These are phyloP conservation scores for Cladosporium sp. DNA, from an alignment of 2,329 filamentous ascomycete species.

Conservation along the genomic window DNA sequence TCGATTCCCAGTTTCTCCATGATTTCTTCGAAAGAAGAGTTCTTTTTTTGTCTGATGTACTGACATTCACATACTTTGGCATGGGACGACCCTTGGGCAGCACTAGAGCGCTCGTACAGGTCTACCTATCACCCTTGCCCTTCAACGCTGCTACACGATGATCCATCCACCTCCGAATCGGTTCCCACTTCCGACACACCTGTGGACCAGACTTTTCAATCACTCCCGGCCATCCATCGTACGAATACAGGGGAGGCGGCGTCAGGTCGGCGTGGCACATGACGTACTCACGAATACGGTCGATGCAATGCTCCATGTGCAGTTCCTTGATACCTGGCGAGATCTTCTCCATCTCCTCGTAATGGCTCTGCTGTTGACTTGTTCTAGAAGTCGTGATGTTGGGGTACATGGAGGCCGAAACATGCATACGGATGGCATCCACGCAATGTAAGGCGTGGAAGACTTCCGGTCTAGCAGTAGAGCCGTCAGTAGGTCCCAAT, in stretches of 20 bases:
- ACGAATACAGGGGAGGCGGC: conserved; percentile 22
- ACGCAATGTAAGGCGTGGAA: neutral
- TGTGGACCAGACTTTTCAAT: conserved; percentile 21
- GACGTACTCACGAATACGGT: conserved; percentile 25
- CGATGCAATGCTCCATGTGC: conserved; percentile 27
- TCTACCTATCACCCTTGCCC: neutral
- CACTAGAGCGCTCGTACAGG: neutral
- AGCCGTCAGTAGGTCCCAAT: neutral
- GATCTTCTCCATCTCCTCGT: neutral
- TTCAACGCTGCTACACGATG: neutral
- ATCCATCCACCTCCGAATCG: conserved; percentile 2
- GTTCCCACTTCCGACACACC: conserved; percentile 22
- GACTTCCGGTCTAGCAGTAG: neutral
- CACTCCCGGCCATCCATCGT: conserved; percentile 13
- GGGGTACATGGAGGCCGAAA: neutral
- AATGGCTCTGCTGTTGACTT: neutral
- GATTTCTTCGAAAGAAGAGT: neutral
- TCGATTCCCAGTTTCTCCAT: conserved; percentile 2
- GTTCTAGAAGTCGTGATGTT: neutral
- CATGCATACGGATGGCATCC: neutral
- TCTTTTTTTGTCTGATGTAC: neutral
- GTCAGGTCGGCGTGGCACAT: conserved; percentile 28
- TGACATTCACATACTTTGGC: neutral
- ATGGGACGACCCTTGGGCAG: neutral
- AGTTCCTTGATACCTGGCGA: conserved; percentile 3